Evolutionary conservation across 2,329 filamentous ascomycete genomes (phyloP), one percentile per base, ranked within the genome.

Genomic region (Paecilomyces fulvus): DNA sequence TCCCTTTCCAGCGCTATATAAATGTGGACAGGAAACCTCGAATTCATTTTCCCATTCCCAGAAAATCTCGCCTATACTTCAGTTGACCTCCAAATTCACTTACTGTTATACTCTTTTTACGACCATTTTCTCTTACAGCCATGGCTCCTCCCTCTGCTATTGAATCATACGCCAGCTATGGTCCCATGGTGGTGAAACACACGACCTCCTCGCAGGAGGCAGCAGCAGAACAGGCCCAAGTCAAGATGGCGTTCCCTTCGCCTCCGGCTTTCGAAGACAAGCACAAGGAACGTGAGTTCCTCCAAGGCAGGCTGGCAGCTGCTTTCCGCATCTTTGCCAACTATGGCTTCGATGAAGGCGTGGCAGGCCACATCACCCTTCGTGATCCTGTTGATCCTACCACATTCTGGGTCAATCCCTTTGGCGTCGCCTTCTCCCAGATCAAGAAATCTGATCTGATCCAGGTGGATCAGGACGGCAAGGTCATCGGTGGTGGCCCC

Each of bases 371-470:
- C 63, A 85, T 86, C 60, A 85, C 83, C 1, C 64, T 85, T 25
- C 76, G 82, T 25, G 81, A 86, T 59, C 84, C 84, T 0, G 78
- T 86, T 6, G 78, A 84, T 43, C 80, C 81, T 0, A 69, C 74
- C 4, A 81, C 78, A 0, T 86, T 86, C 71, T 86, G 83, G 84
- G 82, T 88, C 3, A 87, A 87, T 61, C 85, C 84, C 0, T 84
- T 87, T 56, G 83, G 83, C 10, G 77, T 83, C 1, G 78, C 82
- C 2, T 87, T 86, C 70, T 80, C 80, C 5, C 73, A 83, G 55
- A 81, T 88, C 49, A 85, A 82, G 56, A 77, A 79, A 0, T 85
- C 82, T 0, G 84, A 89, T 60, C 76, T 89, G n/a, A 87, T 89
- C 55, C 81, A 80, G 14, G 85, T 89, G 1, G 77, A 86, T 62